Evolutionary conservation across 306 rosid species (phyloP).

Genomic region (Trichosanthes cucumerina): DNA sequence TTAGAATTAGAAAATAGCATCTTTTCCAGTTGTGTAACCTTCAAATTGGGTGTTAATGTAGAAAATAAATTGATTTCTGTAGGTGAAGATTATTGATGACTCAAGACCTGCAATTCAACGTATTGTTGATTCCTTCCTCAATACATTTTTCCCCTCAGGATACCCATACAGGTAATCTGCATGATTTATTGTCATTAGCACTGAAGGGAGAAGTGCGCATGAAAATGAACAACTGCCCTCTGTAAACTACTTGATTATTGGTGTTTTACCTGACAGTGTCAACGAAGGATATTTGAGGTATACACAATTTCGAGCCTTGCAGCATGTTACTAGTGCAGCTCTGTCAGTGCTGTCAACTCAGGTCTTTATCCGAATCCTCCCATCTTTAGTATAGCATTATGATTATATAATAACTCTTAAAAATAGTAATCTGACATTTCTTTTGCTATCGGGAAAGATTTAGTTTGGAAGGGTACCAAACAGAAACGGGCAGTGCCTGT

Average conservation of each 20-base stretch:
- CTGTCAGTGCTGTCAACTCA: slow-evolving; percentile 87
- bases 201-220: background rate
- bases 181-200: background rate
- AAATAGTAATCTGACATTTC: background rate
- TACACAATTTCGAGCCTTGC: slow-evolving; percentile 89
- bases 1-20: background rate
- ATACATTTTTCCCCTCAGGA: slow-evolving; percentile 81
- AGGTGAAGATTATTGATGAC: slow-evolving; percentile 58
- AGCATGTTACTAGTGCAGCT: slow-evolving; percentile 72
- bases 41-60: background rate
- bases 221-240: background rate
- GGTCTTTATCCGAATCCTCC: slow-evolving; percentile 33
- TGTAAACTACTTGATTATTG: background rate
- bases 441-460: background rate
- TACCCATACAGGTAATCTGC: slow-evolving; percentile 65
- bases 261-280: slow-evolving; percentile 40
- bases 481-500: background rate
- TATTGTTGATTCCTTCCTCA: slow-evolving; percentile 53
- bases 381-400: background rate
- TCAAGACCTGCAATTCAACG: slow-evolving; percentile 47
- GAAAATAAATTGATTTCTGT: background rate
- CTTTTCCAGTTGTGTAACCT: background rate
- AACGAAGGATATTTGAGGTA: slow-evolving; percentile 88
- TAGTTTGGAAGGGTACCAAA: background rate
- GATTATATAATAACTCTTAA: background rate